These are phyloP conservation scores for Backusella macrospora DNA, from an alignment of 192 early-diverging fungal genomes.

Conservation along the genomic window DNA sequence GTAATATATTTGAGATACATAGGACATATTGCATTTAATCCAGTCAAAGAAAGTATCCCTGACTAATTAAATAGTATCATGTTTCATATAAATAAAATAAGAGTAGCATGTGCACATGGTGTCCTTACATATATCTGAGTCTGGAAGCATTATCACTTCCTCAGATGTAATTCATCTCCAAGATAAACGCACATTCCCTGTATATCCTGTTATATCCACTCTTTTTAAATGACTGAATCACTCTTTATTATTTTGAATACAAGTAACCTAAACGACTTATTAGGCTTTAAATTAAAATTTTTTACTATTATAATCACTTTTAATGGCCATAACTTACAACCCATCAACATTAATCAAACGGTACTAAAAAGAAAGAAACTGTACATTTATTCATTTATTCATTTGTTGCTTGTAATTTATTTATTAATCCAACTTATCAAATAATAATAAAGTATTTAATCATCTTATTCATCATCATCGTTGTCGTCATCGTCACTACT, in stretches of 20 bases:
- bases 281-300: slow-evolving; percentile 46
- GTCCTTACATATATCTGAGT: slow-evolving; percentile 15
- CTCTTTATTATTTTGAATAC: slow-evolving; percentile 57
- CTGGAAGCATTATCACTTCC: slow-evolving; percentile 18
- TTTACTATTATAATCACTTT: slow-evolving; percentile 54
- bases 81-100: slow-evolving; percentile 45
- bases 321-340: slow-evolving; percentile 41
- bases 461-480: neutral
- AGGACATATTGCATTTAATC: slow-evolving; percentile 29
- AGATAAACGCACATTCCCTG: neutral
- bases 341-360: neutral
- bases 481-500: slow-evolving; percentile 36
- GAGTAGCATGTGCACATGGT: neutral
- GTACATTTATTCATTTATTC: too few species aligned
- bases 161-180: slow-evolving; percentile 19
- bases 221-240: slow-evolving; percentile 53
- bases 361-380: neutral
- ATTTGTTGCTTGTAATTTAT: too few species aligned
- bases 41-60: slow-evolving; percentile 50
- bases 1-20: slow-evolving; percentile 43
- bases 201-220: slow-evolving; percentile 53
- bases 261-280: slow-evolving; percentile 47
- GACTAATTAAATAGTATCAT: slow-evolving; percentile 52
- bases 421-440: too few species aligned
- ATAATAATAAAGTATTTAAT: neutral